Conservation (phyloP, 306 rosid species). For the Vigna radiata region DNA sequence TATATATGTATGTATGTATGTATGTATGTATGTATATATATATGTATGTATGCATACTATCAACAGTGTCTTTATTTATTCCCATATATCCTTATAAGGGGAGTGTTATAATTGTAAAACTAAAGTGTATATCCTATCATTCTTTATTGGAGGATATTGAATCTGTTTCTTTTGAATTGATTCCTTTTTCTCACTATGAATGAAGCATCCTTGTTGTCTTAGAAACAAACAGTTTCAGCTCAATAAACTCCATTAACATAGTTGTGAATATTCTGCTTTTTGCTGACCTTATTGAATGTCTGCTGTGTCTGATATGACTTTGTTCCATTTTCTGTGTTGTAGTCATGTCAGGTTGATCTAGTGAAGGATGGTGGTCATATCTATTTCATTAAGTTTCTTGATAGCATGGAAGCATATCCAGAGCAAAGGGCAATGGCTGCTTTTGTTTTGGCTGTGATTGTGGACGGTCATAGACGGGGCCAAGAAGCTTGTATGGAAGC, state of each 20-base stretch:
- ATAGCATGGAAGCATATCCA: conserved; percentile 89
- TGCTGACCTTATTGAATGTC: conserved; percentile 4
- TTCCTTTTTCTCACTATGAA: too few species aligned
- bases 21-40: too few species aligned
- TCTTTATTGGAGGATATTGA: too few species aligned
- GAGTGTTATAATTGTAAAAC: too few species aligned
- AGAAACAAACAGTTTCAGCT: too few species aligned
- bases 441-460: conserved; percentile 95
- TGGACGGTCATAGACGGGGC: conserved; percentile 93
- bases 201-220: too few species aligned
- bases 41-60: too few species aligned
- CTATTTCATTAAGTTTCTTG: conserved; percentile 95
- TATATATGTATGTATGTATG: too few species aligned
- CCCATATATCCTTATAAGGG: too few species aligned
- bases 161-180: too few species aligned
- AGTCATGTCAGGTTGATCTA: conserved; percentile 99
- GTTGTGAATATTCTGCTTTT: conserved; percentile 14
- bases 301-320: conserved; percentile 32
- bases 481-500: conserved; percentile 97
- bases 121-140: too few species aligned
- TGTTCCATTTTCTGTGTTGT: conserved; percentile 49
- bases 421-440: conserved; percentile 99
- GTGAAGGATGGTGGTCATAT: conserved; percentile 96
- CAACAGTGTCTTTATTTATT: too few species aligned
- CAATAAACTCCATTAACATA: neutral